Percentiles rank a stretch among this genome's conserved stretches.
Evolutionary conservation across 768 basidiomycete species (phyloP).

Genomic region (Russula dissimulans): DNA sequence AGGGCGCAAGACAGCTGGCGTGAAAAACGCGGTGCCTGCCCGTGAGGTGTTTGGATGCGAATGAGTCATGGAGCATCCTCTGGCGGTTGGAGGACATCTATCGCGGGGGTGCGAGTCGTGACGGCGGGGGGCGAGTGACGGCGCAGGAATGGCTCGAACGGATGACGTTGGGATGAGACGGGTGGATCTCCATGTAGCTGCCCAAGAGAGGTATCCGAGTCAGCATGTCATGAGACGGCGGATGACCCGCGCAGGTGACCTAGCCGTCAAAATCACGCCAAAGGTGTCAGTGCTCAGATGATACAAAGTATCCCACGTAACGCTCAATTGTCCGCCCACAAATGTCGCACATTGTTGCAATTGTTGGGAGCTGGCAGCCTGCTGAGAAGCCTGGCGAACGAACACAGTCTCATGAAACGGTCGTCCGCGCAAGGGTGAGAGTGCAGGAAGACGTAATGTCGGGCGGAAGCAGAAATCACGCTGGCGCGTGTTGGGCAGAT

Average conservation of each 20-base stretch:
- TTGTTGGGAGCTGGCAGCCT: background rate
- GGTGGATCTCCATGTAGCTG: background rate
- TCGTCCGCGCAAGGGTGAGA: too few relatives aligned
- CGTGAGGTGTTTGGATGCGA: too few relatives aligned
- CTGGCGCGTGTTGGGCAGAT: slow-evolving; percentile 9
- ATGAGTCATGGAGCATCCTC: too few relatives aligned
- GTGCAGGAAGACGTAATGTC: background rate
- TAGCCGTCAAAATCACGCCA: background rate
- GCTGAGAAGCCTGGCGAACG: background rate
- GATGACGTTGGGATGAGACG: too few relatives aligned
- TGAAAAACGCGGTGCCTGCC: too few relatives aligned
- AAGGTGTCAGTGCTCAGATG: background rate
- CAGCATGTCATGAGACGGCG: background rate
- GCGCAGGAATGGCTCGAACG: too few relatives aligned
- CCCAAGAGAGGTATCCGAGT: background rate
- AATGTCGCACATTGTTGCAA: too few relatives aligned
- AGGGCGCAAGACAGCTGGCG: too few relatives aligned
- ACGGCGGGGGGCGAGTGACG: too few relatives aligned
- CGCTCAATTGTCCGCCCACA: background rate
- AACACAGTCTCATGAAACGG: background rate
- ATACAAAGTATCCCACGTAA: background rate
- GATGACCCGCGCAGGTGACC: slow-evolving; percentile 11
- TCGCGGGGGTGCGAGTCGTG: too few relatives aligned
- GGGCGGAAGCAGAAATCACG: background rate
- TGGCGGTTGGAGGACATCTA: too few relatives aligned